Evolutionary conservation across 2,329 filamentous ascomycete species (phyloP), one percentile per base, ranked within the genome.

Genomic region (Basipetospora chlamydospora): DNA sequence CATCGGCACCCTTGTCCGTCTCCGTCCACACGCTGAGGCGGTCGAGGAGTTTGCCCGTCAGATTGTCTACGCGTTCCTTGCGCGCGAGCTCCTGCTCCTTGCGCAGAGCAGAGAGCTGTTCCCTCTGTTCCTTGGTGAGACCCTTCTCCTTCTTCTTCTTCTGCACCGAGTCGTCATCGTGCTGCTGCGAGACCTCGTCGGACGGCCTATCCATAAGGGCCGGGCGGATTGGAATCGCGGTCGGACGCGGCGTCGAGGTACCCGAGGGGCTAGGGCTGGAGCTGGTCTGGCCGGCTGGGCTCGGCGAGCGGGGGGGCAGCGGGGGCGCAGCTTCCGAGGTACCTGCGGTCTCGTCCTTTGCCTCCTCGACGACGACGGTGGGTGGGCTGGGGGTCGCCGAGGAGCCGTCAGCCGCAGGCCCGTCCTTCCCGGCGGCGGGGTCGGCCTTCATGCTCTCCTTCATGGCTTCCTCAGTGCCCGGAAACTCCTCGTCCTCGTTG

Each of bases 11-110:
- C 63, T 90, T 93, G 61, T 96, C 90, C 3, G 88, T 95, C 65
- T 98, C 90, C 5, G 90, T 95, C 88, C 87, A 96, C 28, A 96
- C 77, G 45, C 80, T 87, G 51, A 96, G 74, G 40, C 87, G 80
- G 56, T 95, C 85, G 41, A 90, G 63, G 17, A 98, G 71, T 62
- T 96, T 96, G 55, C 77, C 76, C 10, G 77, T 67, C 12, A 98
- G 70, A 6, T 75, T 90, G 41, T 85, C 76, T 18, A 98, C 83
- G 42, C 90, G 83, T 58, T 98, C 86, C 53, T 95, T 77, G 29
- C 90, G 81, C 43, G 92, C 76, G 46, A 70, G 73, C 42, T 78
- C 76, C 16, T 90, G 78, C 64, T 98, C 88, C 45, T 75, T 69
- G 54, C 98, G 90, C 50, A 86, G 88, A 3, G 84, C 87, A 4